Evolutionary conservation across 176 grass and related monocot species (phyloP), one percentile per base, ranked within the genome.

Genomic region (Aegilops longissima): DNA sequence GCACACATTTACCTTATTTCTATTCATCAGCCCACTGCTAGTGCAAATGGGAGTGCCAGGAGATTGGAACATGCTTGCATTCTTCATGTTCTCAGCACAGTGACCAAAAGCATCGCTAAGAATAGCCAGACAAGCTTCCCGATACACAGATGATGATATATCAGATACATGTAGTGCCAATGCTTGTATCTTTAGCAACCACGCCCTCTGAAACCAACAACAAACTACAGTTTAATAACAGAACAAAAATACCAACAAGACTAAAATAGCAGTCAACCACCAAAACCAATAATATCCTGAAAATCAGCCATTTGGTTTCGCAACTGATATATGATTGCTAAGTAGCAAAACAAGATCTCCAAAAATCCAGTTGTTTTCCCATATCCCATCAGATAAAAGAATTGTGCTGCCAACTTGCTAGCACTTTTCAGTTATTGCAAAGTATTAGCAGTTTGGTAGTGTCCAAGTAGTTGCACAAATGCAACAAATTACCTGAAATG

Each of bases 131-230:
- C 90, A 95, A 77, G 92, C 86, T 70, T 98, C 96, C 44, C 86
- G 82, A 70, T 95, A 91, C 63, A 89, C 67, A 40, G 96, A 91
- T 84, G 83, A 91, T 62, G 90, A 85, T 85, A 93, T 84, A 88
- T 98, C 96, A n/a, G 93, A 91, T 87, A 84, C 82, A 92, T 98
- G 96, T 45, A 98, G 86, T 85, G 93, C 96, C 78, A 98, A 79
- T 35, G 96, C 93, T 89, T 94, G 74, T 34, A 98, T 87, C 87
- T 98, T 98, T 76, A 98, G 61, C 76, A 98, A 84, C 93, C 96
- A 98, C 42, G 92, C 93, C 81, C 96, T 95, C 96, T 98, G 93
- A 61, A 91, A 87, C 75, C 6, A 25, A 86, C 14, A 92, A 89
- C 14, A 92, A 89, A 58, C 10, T n/a, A 77, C 42, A 65, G 83